Evolutionary conservation across 495 filamentous ascomycete species (phyloP).

Genomic region (Neurospora sp.): DNA sequence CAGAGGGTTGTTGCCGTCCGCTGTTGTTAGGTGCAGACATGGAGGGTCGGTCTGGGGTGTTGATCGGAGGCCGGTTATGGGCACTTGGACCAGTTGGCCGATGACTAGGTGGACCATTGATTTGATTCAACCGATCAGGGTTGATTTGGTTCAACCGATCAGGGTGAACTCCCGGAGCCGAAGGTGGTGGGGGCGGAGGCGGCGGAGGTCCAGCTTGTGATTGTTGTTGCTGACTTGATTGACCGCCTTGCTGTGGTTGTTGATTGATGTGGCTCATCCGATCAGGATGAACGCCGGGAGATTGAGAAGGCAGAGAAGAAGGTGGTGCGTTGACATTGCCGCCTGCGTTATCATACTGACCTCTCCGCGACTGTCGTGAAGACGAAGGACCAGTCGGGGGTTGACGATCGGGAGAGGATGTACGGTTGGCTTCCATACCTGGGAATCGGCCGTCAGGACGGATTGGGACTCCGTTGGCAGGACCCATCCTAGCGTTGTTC

Average conservation of each 20-base stretch:
- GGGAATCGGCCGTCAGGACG: conserved; percentile 28
- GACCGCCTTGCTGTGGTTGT: background rate
- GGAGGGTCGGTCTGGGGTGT: conserved; percentile 26
- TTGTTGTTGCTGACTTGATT: conserved; percentile 2
- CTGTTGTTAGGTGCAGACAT: conserved; percentile 16
- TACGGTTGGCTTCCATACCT: conserved; percentile 24
- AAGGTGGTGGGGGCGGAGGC: conserved; percentile 13
- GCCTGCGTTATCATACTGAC: conserved; percentile 23
- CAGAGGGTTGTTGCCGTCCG: conserved; percentile 13
- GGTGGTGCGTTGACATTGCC: conserved; percentile 18
- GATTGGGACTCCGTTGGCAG: conserved; percentile 23
- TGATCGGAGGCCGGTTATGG: conserved; percentile 20
- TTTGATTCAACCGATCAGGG: conserved; percentile 40
- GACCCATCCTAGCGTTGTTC: conserved; percentile 22
- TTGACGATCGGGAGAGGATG: conserved; percentile 35
- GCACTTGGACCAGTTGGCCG: conserved; percentile 14
- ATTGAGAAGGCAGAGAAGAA: conserved; percentile 14
- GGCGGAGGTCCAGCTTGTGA: conserved; percentile 8
- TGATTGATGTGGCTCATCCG: conserved; percentile 28
- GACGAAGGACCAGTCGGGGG: conserved; percentile 40
- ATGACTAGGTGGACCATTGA: conserved; percentile 3
- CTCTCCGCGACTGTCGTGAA: conserved; percentile 26
- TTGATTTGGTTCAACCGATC: conserved; percentile 26
- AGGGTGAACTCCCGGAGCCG: conserved; percentile 10
- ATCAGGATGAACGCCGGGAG: conserved; percentile 33